phyloP scores from a whole-genome alignment of 2,329 filamentous ascomycete species.

The Aspergillus novofumigatus region DNA sequence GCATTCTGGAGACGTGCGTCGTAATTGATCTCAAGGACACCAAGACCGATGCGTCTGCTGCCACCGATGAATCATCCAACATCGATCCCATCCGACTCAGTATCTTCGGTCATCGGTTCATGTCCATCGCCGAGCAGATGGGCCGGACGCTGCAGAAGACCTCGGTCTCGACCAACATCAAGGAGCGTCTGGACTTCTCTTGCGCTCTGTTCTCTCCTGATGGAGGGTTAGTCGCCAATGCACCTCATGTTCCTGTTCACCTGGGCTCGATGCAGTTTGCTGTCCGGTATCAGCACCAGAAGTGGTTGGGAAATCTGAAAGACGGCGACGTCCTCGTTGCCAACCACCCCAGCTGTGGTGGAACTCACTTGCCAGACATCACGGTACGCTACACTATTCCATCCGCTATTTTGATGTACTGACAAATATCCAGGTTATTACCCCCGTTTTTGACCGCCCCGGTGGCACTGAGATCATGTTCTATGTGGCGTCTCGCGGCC shows the following conservation, averaged over 20 bases:
- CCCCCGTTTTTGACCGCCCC: constrained; percentile 65
- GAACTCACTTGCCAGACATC: constrained; percentile 79
- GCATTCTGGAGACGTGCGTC: constrained; percentile 81
- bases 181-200: constrained; percentile 80
- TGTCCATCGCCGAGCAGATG: constrained; percentile 59
- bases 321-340: constrained; percentile 77
- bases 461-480: constrained; percentile 69
- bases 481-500: constrained; percentile 74
- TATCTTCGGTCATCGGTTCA: constrained; percentile 55
- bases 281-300: constrained; percentile 70
- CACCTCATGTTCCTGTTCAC: constrained; percentile 77
- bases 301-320: constrained; percentile 74
- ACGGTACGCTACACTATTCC: constrained; percentile 48
- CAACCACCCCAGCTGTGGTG: constrained; percentile 79
- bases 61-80: constrained; percentile 16
- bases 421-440: constrained; percentile 52
- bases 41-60: constrained; percentile 23
- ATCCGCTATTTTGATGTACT: not conserved
- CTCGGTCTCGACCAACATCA: constrained; percentile 64
- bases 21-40: constrained; percentile 72
- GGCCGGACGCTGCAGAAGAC: constrained; percentile 55
- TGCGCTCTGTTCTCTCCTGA: constrained; percentile 75
- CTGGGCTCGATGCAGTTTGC: constrained; percentile 83
- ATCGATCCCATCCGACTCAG: constrained; percentile 52
- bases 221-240: constrained; percentile 64